phyloP scores from a whole-genome alignment of 352 stramenopile species.

The Globisporangium mamillatum region DNA sequence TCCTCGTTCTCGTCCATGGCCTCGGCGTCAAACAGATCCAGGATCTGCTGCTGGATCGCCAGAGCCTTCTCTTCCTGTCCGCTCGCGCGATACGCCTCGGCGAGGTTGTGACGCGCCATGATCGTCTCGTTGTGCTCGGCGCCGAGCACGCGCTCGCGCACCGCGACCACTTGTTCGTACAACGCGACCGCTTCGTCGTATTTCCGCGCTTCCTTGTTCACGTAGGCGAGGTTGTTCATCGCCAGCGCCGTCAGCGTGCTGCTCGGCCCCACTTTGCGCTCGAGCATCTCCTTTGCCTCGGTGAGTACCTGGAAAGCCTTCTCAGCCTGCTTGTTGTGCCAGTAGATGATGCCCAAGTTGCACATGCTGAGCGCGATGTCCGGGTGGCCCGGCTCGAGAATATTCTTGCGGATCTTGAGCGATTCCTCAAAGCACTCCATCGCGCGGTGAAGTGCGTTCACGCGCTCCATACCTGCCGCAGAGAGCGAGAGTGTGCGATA shows the following conservation, averaged over 20 bases:
- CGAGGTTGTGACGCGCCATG: constrained; percentile 79
- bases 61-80: constrained; percentile 78
- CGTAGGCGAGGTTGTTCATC: constrained; percentile 83
- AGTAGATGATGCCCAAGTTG: constrained; percentile 80
- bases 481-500: constrained; percentile 62
- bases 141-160: constrained; percentile 63
- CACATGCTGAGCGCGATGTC: constrained; percentile 82
- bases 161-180: constrained; percentile 62
- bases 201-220: constrained; percentile 70
- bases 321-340: constrained; percentile 75
- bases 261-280: constrained; percentile 50
- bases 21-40: constrained; percentile 68
- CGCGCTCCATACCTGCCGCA: constrained; percentile 63
- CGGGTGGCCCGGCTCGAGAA: constrained; percentile 70
- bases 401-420: constrained; percentile 64
- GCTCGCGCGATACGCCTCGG: constrained; percentile 70
- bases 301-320: constrained; percentile 61
- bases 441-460: constrained; percentile 58
- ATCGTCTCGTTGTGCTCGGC: constrained; percentile 76
- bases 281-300: constrained; percentile 57
- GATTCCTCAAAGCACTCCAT: constrained; percentile 80
- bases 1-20: constrained; percentile 27
- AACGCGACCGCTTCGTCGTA: constrained; percentile 67
- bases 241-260: constrained; percentile 70
- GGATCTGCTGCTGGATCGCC: constrained; percentile 76